Evolutionary conservation across 208 protist species (phyloP).

Genomic region (Crithidia thermophila): DNA sequence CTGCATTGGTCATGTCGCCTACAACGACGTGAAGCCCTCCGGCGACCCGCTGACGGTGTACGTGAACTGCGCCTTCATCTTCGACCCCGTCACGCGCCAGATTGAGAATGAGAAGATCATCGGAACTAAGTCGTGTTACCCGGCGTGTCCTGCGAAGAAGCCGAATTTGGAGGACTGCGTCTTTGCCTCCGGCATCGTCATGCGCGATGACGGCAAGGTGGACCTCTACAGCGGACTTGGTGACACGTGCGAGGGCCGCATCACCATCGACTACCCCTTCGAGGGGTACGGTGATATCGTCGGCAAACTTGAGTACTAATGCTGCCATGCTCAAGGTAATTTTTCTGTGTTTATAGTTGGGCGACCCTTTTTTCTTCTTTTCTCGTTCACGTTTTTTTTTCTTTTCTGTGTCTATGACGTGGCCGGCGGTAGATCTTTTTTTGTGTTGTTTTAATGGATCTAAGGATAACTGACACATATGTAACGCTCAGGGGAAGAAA

Average conservation of each 20-base stretch:
- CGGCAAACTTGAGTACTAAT: slow-evolving; percentile 21
- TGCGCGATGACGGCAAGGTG: slow-evolving; percentile 49
- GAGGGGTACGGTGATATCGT: slow-evolving; percentile 35
- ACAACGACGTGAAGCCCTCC: slow-evolving; percentile 18
- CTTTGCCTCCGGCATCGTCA: slow-evolving; percentile 53
- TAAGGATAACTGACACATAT: too few relatives aligned
- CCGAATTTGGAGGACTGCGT: slow-evolving; percentile 40
- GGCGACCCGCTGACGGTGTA: slow-evolving; percentile 37
- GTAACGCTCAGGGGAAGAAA: too few relatives aligned
- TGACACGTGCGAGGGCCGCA: slow-evolving; percentile 34
- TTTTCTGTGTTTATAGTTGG: too few relatives aligned
- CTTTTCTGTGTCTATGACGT: too few relatives aligned
- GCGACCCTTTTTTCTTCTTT: too few relatives aligned
- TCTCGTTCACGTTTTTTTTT: too few relatives aligned
- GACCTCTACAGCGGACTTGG: slow-evolving; percentile 55
- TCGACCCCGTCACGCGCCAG: slow-evolving; percentile 35
- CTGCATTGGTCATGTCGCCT: slow-evolving; percentile 53
- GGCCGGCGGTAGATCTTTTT: too few relatives aligned
- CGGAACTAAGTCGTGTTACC: slow-evolving; percentile 43
- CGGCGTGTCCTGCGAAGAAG: slow-evolving; percentile 32
- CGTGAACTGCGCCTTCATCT: slow-evolving; percentile 46
- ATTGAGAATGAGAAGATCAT: slow-evolving; percentile 38
- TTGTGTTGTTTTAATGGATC: too few relatives aligned
- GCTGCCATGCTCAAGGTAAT: too few relatives aligned
- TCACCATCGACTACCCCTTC: slow-evolving; percentile 52